A percentile compares a stretch with the other conserved stretches of the same genome.
Conservation (phyloP, 495 filamentous ascomycete genomes). For the Neurospora discreta region DNA sequence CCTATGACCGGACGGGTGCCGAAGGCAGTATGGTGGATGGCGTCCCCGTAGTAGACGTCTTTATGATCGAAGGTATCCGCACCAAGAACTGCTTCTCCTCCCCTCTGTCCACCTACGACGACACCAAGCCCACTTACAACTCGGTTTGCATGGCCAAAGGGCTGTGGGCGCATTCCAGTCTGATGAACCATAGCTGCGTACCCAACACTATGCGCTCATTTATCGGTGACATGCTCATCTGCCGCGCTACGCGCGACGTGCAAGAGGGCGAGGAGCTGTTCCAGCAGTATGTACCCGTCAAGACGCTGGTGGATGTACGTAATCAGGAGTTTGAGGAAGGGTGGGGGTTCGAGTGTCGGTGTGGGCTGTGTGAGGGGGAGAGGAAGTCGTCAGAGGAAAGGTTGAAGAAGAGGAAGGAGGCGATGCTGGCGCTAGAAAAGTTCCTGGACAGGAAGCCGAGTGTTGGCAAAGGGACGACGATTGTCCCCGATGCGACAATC, state of each 20-base stretch:
- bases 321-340: conserved; percentile 15
- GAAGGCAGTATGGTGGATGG: conserved; percentile 31
- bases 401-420: conserved; percentile 15
- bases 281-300: conserved; percentile 25
- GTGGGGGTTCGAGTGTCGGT: conserved; percentile 42
- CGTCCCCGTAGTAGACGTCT: conserved; percentile 40
- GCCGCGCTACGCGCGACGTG: conserved; percentile 39
- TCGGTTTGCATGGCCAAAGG: conserved; percentile 27
- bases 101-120: conserved; percentile 27
- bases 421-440: conserved; percentile 17
- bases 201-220: conserved; percentile 41
- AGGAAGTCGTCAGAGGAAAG: conserved; percentile 1
- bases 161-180: conserved; percentile 42
- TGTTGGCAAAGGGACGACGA: neutral
- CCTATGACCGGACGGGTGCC: conserved; percentile 14
- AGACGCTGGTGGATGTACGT: conserved; percentile 7
- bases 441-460: conserved; percentile 11
- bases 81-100: conserved; percentile 39
- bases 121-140: conserved; percentile 16
- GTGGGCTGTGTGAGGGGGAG: conserved; percentile 29
- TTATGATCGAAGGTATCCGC: conserved; percentile 35
- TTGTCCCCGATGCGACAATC: conserved; percentile 21
- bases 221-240: conserved; percentile 47
- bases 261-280: conserved; percentile 40
- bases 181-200: conserved; percentile 48